Base-by-base conservation (phyloP, 345 rosid genomes). In the Corchorus olitorius region DNA sequence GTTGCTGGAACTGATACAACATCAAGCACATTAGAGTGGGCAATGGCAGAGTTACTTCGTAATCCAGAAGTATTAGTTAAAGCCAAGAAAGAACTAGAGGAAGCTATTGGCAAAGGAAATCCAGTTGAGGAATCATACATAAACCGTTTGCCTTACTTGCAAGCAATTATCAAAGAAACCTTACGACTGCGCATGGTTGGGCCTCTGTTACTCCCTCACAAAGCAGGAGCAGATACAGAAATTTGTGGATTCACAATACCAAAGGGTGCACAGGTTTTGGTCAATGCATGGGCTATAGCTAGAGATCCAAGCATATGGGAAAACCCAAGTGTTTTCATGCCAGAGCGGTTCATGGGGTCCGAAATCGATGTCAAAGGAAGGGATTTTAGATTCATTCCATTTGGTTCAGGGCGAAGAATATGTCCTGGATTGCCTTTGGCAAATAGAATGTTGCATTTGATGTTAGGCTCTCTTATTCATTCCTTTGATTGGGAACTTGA, bases 201-300 rank as follows among this genome's bases (percentile, higher is more conserved):
- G 45, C 89, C 89, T 0, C 35, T 89, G 1, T 43, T 87, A 9
- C 61, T 84, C 14, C 88, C 92, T 2, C 81, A 83, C 19, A 81
- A 79, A 80, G 82, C 90, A 9, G 77, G 75, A 54, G 20, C 20
- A 2, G 78, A 84, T 0, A 84, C 75, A 2, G 64, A 84, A 43
- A 45, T 86, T 3, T 46, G 61, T 16, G 84, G 86, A 9, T 83
- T 72, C 37, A 82, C 64, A 1, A 34, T 86, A 35, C 87, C 92
- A 9, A 73, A 82, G 73, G 88, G 13, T 16, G 82, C 87, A 7
- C 87, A 83, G 41, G 60, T 88, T 7, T 22, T 85, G 0, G 87
- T 88, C 4, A 89, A 89, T 27, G 87, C 52, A 0, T 87, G 90
- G 89, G 86, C 87, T 1, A 85, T 86, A 5, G 86, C 87, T 22